A percentile compares a stretch with the other conserved stretches of the same genome.
Conservation (phyloP, 352 stramenopile genomes). For the Globisporangium cylindrosporum region DNA sequence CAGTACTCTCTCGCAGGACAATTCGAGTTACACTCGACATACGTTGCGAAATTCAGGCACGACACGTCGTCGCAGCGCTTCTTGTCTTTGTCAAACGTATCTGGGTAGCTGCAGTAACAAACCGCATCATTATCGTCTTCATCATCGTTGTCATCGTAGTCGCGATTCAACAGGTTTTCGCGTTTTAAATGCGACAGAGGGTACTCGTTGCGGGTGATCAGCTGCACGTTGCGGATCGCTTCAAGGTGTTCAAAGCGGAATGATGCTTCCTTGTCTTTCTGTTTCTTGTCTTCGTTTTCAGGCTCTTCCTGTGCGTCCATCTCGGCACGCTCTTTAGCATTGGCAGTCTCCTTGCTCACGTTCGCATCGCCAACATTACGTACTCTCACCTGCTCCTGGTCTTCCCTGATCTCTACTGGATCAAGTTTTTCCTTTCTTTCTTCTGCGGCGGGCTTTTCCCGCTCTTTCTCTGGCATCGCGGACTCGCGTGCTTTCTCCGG, state of each 20-base stretch:
- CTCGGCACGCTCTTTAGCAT: not conserved
- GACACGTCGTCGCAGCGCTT: constrained; percentile 79
- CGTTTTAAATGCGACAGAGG: constrained; percentile 51
- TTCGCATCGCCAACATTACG: not conserved
- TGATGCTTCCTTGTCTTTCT: not conserved
- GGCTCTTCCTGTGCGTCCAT: constrained; percentile 4
- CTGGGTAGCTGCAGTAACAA: constrained; percentile 61
- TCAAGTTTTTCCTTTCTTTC: not conserved
- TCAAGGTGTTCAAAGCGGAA: constrained; percentile 58
- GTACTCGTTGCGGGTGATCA: constrained; percentile 74
- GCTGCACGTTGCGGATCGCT: constrained; percentile 55
- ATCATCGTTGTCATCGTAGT: constrained; percentile 30
- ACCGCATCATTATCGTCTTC: constrained; percentile 49
- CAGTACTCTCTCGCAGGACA: constrained; percentile 56
- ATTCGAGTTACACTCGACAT: constrained; percentile 64
- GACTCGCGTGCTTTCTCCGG: not conserved
- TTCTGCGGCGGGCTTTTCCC: not conserved
- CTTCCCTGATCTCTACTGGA: not conserved
- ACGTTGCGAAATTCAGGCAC: constrained; percentile 88
- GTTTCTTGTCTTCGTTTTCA: constrained; percentile 1
- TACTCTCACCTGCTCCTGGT: not conserved
- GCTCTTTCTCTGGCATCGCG: not conserved
- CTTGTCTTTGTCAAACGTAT: constrained; percentile 34
- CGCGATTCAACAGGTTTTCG: constrained; percentile 24
- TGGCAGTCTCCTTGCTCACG: not conserved